phyloP scores from a whole-genome alignment of 176 grass and related monocot species.

The Miscanthus lutarioriparius region DNA sequence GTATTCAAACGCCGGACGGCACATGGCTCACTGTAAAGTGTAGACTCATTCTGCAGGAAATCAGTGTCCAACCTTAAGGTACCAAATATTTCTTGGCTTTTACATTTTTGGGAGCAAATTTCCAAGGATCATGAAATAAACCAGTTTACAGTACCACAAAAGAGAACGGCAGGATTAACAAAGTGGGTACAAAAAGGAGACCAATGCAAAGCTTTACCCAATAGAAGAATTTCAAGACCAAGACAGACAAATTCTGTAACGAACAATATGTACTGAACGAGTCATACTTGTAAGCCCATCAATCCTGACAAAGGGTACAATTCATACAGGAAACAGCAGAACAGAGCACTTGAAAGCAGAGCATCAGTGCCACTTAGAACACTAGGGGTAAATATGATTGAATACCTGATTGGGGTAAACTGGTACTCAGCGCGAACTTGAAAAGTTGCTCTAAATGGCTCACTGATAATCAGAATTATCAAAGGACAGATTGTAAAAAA shows the following conservation, averaged over 20 bases:
- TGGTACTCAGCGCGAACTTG: not conserved
- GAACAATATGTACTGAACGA: too few relatives aligned
- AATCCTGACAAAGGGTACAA: not conserved
- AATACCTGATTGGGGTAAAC: not conserved
- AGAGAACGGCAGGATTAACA: not conserved
- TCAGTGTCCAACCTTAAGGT: not conserved
- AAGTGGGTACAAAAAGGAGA: not conserved
- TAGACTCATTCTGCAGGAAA: not conserved
- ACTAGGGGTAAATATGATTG: not conserved
- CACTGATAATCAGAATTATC: not conserved
- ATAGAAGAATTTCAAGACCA: not conserved
- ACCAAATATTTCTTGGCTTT: not conserved
- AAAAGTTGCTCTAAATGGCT: not conserved
- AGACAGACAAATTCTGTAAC: too few relatives aligned
- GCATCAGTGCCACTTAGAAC: not conserved
- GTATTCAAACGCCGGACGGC: not conserved
- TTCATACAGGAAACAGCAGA: not conserved
- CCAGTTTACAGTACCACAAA: not conserved
- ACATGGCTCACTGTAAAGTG: not conserved
- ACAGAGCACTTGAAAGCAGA: not conserved
- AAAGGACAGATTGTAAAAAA: not conserved
- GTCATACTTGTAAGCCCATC: not conserved
- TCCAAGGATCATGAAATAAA: not conserved
- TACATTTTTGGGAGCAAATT: not conserved
- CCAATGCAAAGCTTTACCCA: not conserved